Base-by-base conservation (phyloP, 2,329 filamentous ascomycete species). In the Pseudogymnoascus sp. region DNA sequence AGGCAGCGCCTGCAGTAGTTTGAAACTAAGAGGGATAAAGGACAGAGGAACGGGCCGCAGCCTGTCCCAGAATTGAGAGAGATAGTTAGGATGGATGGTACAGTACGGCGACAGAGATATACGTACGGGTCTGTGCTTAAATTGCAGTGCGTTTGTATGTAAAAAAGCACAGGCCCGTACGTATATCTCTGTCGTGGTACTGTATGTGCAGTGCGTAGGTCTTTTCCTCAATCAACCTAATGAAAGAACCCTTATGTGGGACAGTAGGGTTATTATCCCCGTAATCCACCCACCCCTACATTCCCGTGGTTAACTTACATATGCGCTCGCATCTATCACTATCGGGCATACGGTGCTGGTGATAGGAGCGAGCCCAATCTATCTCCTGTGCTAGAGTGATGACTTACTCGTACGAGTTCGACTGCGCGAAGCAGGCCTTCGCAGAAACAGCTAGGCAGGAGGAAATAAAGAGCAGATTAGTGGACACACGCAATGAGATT, bases 361-460 rank as follows among this genome's bases (percentile, higher is more conserved):
- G 5, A 75, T 81, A 13, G 80, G 80, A 0, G 79, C 77, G 10
- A 79, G 80, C 0, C 78, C 80, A 0, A 80, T 83, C 5, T 80
- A 80, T 0, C 64, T 79, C 1, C 69, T 81, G 1, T 78, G 74
- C 52, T 74, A 77, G 83, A 84, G 74, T 96, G 62, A 85, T 96
- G 65, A 90, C 88, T 13, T 81, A 82, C 45, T 83, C 85, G 33
- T 90, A 95, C 62, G 79, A 82, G 59, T 96, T 96, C 71, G 78
- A 83, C 66, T 79, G 92, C 65, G 92, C 92, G 0, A 90, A 95
- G 77, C 79, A 87, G 70, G 92, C 92, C 0, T 96, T 96, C 72
- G 33, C 33, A 69, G 33, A 66, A 64, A 4, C 67, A 5, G 58
- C 61, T 6, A 64, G 36, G 18, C 60, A 60, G 31, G 59, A 59